Evolutionary conservation across 2,329 filamentous ascomycete genomes (phyloP), one percentile per base, ranked within the genome.

Genomic region (Emericellopsis cladophorae): DNA sequence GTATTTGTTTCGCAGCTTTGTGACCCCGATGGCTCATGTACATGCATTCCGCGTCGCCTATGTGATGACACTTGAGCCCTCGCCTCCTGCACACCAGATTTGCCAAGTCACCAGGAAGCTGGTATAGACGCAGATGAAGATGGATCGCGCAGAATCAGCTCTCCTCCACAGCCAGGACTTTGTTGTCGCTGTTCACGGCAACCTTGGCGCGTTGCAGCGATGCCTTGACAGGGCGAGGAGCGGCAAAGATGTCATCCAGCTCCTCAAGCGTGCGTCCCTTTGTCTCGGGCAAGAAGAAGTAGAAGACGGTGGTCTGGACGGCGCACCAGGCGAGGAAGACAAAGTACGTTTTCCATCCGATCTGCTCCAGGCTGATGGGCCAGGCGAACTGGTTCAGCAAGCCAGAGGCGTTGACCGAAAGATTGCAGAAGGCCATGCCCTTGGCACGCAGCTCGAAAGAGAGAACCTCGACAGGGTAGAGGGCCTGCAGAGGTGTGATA

Each of bases 321-420:
- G 57, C 54, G 45, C 60, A 62, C 65, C 65, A 69, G 32, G 59
- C 39, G n/a, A 57, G 63, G 48, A 74, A 72, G 24, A 70, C 55
- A 40, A 76, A 72, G 48, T 74, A 75, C 0, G 68, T 70, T 44
- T 65, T 63, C 70, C 68, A 76, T 1, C 59, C 62, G 36, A 75
- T 74, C 38, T 64, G 60, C 22, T 64, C 56, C 31, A 74, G 56
- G 3, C 66, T 60, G 2, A 72, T 64, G 0, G 66, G 66, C 33
- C 62, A 64, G 40, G 57, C 65, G 42, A 66, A 67, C 51, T 68
- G 62, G 46, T 64, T 68, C 40, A 67, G 58, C 36, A 67, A 56
- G 35, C 57, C 61, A 14, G 61, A 65, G 34, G 61, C 57, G 44
- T 65, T 33, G 72, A 61, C 63, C 48, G 57, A 62, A 44, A 61